Evolutionary conservation across 345 rosid genomes (phyloP), one percentile per base, ranked within the genome.

Genomic region (Citrus sp.): DNA sequence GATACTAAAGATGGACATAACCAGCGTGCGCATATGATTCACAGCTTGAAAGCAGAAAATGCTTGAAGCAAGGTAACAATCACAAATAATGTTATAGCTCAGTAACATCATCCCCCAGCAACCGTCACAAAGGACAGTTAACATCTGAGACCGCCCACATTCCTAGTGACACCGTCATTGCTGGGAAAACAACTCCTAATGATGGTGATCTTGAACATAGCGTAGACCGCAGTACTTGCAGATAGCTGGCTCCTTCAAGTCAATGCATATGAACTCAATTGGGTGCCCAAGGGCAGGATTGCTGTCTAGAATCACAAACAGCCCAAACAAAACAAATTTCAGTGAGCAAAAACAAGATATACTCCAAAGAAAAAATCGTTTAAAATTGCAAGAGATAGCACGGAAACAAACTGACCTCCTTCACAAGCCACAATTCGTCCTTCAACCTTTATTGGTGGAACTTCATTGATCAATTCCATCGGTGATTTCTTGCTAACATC

Each of bases 211-310:
- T 85, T 94, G 98, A 76, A 92, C 87, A 35, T 90, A 96, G 55
- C 97, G 97, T 70, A 96, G 89, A 73, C 99, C 98, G 49, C 99
- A 96, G 76, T 96, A 96, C 89, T 96, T 96, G 97, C 99, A 96
- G 12, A 94, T 77, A 5, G 99, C 98, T 18, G 98, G 97, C 81
- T 90, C 95, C 71, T 87, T 81, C 78, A 87, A 77, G 87, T 94
- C 99, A 1, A 96, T 94, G 88, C 98, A 96, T 82, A 96, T 96
- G 87, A 90, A 94, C 87, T 96, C 99, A 70, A 96, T 91, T 32
- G 99, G 99, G 83, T 96, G 99, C 73, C 98, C 99, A 19, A 96
- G 91, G 14, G 99, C 94, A 14, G 95, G 95, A 83, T 92, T 30
- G 74, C 72, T 88, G 78, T 92, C 99, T 94, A 85, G 73, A 83